These are phyloP conservation scores for Butyriboletus appendiculatus DNA, from an alignment of 1,284 basidiomycete species.

Conservation along the genomic window DNA sequence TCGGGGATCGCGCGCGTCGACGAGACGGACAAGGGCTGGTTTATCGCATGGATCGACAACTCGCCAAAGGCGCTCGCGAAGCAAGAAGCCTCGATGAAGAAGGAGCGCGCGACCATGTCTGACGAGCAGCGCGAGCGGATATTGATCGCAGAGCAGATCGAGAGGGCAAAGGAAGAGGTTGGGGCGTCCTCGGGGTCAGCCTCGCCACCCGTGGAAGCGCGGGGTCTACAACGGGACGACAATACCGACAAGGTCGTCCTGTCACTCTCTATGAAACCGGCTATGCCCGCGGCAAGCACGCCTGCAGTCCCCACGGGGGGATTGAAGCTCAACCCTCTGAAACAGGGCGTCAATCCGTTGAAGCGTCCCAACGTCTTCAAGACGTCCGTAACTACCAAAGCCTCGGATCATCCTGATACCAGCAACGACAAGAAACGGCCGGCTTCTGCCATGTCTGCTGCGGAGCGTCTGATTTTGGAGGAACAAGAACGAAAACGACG, in stretches of 20 bases:
- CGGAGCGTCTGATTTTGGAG: conserved; percentile 84
- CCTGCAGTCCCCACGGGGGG: conserved; percentile 22
- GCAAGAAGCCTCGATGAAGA: conserved; percentile 87
- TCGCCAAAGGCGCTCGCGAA: conserved; percentile 92
- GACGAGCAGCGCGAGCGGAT: conserved; percentile 94
- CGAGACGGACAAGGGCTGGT: conserved; percentile 98
- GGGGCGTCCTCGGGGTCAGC: conserved; percentile 38
- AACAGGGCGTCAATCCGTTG: conserved; percentile 48
- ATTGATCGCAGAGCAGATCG: conserved; percentile 93
- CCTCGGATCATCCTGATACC: conserved; percentile 31
- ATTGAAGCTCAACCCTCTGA: conserved; percentile 65
- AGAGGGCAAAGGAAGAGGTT: conserved; percentile 66
- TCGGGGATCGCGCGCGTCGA: conserved; percentile 90
- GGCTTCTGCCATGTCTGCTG: conserved; percentile 68
- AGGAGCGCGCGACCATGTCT: conserved; percentile 88
- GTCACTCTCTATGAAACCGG: conserved; percentile 61
- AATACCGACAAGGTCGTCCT: conserved; percentile 72
- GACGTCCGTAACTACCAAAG: conserved; percentile 34
- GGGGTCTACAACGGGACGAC: conserved; percentile 74
- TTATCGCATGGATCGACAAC: conserved; percentile 96
- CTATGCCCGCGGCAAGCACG: conserved; percentile 33
- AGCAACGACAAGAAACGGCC: conserved; percentile 53
- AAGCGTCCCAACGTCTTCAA: conserved; percentile 82
- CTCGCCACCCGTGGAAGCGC: conserved; percentile 47
- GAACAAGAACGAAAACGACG: conserved; percentile 84